Conservation (phyloP, 352 stramenopile genomes). For the Phytophthora melonis region DNA sequence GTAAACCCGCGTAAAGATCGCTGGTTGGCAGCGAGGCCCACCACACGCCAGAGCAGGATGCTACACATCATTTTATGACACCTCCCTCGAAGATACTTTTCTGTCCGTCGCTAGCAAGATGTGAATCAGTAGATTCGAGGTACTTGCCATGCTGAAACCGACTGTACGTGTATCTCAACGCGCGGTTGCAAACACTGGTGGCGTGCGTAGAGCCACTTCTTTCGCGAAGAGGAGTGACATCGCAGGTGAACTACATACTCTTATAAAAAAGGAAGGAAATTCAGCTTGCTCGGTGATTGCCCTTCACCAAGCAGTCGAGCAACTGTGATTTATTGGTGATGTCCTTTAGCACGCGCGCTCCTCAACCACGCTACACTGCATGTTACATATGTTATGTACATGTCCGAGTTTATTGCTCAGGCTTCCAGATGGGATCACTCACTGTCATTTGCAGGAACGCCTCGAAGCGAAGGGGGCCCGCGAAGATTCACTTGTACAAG, state of each 20-base stretch:
- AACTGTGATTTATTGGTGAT: background rate
- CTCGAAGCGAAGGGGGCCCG: background rate
- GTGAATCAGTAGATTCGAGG: conserved; percentile 11
- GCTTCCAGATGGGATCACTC: background rate
- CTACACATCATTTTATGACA: conserved; percentile 2
- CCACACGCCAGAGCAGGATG: background rate
- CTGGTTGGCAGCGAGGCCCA: background rate
- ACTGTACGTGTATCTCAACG: background rate
- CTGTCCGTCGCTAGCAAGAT: background rate
- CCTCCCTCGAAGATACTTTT: conserved; percentile 4
- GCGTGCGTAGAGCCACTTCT: background rate
- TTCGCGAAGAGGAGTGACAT: background rate
- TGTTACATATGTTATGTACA: too few species aligned
- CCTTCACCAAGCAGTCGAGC: background rate
- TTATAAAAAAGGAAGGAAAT: background rate
- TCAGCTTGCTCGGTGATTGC: background rate
- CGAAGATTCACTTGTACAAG: background rate
- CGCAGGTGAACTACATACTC: background rate
- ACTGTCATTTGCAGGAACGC: background rate
- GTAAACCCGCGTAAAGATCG: background rate
- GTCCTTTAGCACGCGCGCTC: background rate
- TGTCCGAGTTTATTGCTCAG: background rate
- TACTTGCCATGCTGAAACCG: background rate
- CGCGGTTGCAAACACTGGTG: background rate
- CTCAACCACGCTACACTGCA: background rate